Evolutionary conservation across 169 alveolate species (phyloP).

Genomic region (Plasmodium berghei): DNA sequence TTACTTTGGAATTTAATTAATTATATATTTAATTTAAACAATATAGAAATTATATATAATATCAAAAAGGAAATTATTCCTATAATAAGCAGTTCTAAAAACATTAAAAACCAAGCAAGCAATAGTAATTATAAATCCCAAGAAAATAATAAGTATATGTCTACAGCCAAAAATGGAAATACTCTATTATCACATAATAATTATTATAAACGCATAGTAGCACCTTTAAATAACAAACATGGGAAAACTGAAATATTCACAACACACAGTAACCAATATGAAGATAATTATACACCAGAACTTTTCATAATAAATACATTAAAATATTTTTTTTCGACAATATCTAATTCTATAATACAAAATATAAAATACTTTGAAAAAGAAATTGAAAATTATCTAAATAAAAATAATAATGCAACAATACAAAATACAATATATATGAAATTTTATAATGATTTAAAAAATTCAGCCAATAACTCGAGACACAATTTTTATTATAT

Average conservation of each 20-base stretch:
- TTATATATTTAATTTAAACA: slow-evolving; percentile 64
- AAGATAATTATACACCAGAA: background rate
- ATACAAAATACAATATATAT: slow-evolving; percentile 40
- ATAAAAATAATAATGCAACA: slow-evolving; percentile 1
- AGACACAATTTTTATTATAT: slow-evolving; percentile 35
- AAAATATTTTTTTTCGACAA: slow-evolving; percentile 17
- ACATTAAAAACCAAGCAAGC: background rate
- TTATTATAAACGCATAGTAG: background rate
- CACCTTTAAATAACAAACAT: background rate
- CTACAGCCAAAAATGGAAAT: background rate
- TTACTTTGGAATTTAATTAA: slow-evolving; percentile 70
- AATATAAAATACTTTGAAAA: slow-evolving; percentile 64
- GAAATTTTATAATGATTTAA: slow-evolving; percentile 53
- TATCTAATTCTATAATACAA: slow-evolving; percentile 38
- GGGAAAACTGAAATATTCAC: background rate
- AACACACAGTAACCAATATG: background rate
- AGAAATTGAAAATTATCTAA: slow-evolving; percentile 40
- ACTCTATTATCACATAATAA: background rate
- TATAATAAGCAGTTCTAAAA: slow-evolving; percentile 1
- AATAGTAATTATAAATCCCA: background rate
- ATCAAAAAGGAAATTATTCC: slow-evolving; percentile 38
- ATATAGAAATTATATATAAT: slow-evolving; percentile 58
- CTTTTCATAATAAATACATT: slow-evolving; percentile 19
- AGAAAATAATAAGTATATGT: slow-evolving; percentile 3
- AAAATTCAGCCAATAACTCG: slow-evolving; percentile 10